Base-by-base conservation (phyloP, 2,329 filamentous ascomycete species). In the Ciborinia camelliae region DNA sequence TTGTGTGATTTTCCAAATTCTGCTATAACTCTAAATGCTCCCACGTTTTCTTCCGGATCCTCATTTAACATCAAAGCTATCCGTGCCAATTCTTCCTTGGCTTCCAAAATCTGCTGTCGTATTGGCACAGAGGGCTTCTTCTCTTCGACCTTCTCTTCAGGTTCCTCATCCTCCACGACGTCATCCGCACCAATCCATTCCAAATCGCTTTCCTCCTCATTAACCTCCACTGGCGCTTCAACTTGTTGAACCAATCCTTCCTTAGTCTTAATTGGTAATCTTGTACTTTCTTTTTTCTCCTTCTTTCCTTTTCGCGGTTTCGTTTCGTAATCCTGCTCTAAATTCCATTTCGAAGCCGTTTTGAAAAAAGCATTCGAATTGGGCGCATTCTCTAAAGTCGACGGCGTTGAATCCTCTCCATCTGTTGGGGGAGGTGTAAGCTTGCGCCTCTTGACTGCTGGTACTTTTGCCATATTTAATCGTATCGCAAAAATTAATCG, bases 81-180 rank as follows among this genome's bases (percentile, higher is more conserved):
- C 71, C 89, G 88, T 26, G 95, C 94, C 64, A 99, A 80, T 73
- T 98, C 93, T 75, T 98, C 95, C 76, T 99, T 96, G 12, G 93
- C 92, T 68, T 90, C 86, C 30, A 91, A 72, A 58, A 99, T 90
- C 76, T 97, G 91, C 73, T 96, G 86, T 65, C 88, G 84, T 68
- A 89, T 82, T 0, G 92, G 86, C 37, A 96, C 80, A 69, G 86
- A 84, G 1, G 90, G 87, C 66, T 83, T 82, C 66, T 83, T 82
- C 67, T 83, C 76, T 41, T 83, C 77, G 45, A 75, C 73, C 43
- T 76, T 76, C 43, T 82, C 79, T n/a, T 83, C 81, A n/a, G 82
- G 81, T 53, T 79, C 78, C 20, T 79, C 78, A n/a, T 82, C 81
- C 51, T 79, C 78, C 18, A 79, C 78, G 23, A 75, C 77, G 30